Percentiles rank a stretch among this genome's conserved stretches.
Conservation (phyloP, 129 eudicot species). For the Saussurea involucrata region DNA sequence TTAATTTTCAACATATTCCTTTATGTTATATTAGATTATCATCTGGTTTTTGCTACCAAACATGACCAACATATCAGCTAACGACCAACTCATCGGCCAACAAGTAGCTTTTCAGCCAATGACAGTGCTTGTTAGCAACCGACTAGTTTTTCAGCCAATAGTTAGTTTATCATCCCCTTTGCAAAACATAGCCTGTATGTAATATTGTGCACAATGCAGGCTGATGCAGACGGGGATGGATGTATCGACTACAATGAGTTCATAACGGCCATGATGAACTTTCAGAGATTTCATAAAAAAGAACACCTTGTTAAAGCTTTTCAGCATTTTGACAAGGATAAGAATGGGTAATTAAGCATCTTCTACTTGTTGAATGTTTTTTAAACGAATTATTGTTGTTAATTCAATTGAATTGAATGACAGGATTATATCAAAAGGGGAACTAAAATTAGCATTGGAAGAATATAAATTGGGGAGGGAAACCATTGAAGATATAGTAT, state of each 20-base stretch:
- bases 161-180: not conserved
- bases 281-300: constrained; percentile 56
- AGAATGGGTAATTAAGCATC: constrained; percentile 41
- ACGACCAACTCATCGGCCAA: not conserved
- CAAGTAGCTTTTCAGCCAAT: no score
- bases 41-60: not conserved
- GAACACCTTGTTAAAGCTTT: constrained; percentile 63
- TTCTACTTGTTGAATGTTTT: not conserved
- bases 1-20: not conserved
- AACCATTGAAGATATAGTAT: constrained; percentile 6
- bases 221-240: constrained; percentile 83
- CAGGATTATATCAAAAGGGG: not conserved
- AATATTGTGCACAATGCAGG: constrained; percentile 34
- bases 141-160: not conserved
- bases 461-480: not conserved
- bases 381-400: not conserved
- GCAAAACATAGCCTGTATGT: not conserved
- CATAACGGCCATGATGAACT: constrained; percentile 74
- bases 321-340: constrained; percentile 54
- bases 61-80: not conserved
- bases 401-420: not conserved
- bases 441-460: constrained; percentile 13
- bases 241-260: constrained; percentile 73
- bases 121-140: not conserved
- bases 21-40: not conserved